Evolutionary conservation across 257 asterid species (phyloP).

Genomic region (Primulina huaijiensis): DNA sequence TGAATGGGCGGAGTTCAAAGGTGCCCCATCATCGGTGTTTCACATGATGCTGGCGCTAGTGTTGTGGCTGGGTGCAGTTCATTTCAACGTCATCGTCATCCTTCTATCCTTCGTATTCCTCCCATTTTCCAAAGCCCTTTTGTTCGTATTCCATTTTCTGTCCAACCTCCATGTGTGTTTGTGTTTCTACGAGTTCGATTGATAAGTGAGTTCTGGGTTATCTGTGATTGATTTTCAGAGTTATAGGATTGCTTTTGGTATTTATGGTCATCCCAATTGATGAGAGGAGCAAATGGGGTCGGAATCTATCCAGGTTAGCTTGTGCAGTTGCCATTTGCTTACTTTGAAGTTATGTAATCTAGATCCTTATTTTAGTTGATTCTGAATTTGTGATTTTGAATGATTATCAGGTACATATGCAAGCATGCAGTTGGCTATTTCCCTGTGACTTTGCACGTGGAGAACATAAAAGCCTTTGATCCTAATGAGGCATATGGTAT

Average conservation of each 20-base stretch:
- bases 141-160: slow-evolving; percentile 39
- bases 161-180: neutral
- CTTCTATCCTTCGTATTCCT: slow-evolving; percentile 59
- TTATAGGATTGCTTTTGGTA: slow-evolving; percentile 60
- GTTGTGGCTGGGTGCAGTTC: slow-evolving; percentile 75
- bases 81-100: slow-evolving; percentile 43
- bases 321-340: neutral
- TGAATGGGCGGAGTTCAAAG: slow-evolving; percentile 57
- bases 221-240: slow-evolving; percentile 40
- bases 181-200: neutral
- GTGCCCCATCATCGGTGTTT: slow-evolving; percentile 41
- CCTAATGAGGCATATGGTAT: slow-evolving; percentile 91
- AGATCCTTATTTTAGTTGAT: neutral
- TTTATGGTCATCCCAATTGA: slow-evolving; percentile 66
- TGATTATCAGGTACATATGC: slow-evolving; percentile 68
- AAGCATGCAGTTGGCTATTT: slow-evolving; percentile 87
- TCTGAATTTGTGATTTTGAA: neutral
- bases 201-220: slow-evolving; percentile 1
- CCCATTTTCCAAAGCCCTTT: slow-evolving; percentile 56
- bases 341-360: neutral
- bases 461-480: slow-evolving; percentile 90
- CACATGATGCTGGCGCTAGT: slow-evolving; percentile 45
- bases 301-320: slow-evolving; percentile 55
- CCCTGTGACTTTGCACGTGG: slow-evolving; percentile 77
- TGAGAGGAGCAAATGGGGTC: slow-evolving; percentile 66